phyloP scores from a whole-genome alignment of 768 basidiomycete species.

The Termitomyces bulborhizus region DNA sequence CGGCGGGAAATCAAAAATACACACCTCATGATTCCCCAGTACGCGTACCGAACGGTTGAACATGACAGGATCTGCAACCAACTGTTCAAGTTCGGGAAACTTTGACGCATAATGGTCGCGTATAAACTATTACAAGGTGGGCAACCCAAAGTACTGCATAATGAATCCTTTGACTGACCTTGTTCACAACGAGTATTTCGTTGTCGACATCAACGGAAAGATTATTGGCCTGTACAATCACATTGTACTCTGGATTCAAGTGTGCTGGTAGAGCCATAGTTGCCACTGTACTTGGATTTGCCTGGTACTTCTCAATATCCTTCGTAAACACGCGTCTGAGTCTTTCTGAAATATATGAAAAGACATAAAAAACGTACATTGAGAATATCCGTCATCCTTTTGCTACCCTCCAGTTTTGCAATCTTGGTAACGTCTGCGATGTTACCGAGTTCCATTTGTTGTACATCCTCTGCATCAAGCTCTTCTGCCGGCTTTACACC shows the following conservation, averaged over 20 bases:
- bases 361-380: conserved; percentile 38
- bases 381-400: conserved; percentile 81
- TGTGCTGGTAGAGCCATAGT: conserved; percentile 76
- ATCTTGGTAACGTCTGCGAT: conserved; percentile 86
- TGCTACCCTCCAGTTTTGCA: conserved; percentile 85
- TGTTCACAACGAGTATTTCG: conserved; percentile 95
- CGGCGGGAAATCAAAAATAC: conserved; percentile 10
- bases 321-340: conserved; percentile 22
- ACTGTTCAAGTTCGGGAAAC: conserved; percentile 95
- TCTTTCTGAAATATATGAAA: background rate
- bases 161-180: conserved; percentile 38
- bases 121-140: conserved; percentile 63
- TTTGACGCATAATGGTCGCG: conserved; percentile 94
- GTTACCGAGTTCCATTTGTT: conserved; percentile 83
- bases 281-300: conserved; percentile 71
- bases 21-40: conserved; percentile 77
- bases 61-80: conserved; percentile 87
- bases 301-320: conserved; percentile 88
- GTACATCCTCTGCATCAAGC: conserved; percentile 89
- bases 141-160: background rate
- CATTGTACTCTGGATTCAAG: conserved; percentile 90
- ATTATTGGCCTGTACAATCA: conserved; percentile 98
- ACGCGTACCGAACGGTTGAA: conserved; percentile 89
- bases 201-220: conserved; percentile 98
- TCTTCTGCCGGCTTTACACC: conserved; percentile 94